A percentile compares a stretch with the other conserved stretches of the same genome.
phyloP scores from a whole-genome alignment of 345 rosid species.

The Eucalyptus caleyi region DNA sequence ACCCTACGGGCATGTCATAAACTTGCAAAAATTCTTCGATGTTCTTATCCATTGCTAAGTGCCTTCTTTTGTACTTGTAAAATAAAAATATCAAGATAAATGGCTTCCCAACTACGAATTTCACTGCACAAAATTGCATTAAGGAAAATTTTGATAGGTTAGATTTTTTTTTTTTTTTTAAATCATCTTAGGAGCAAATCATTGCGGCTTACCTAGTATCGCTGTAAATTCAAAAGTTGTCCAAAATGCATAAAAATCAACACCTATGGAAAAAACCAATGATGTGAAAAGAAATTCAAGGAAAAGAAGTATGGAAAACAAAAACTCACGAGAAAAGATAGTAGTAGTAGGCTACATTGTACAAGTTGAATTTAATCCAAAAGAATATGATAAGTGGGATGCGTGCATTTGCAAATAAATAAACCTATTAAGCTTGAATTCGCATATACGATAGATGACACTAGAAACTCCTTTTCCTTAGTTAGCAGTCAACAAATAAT shows the following conservation, averaged over 20 bases:
- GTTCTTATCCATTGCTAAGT: not conserved
- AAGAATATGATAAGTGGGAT: not conserved
- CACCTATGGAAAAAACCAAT: not conserved
- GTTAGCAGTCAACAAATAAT: not conserved
- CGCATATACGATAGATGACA: not conserved
- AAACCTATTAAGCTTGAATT: no score
- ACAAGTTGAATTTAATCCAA: not conserved
- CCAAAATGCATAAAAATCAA: not conserved
- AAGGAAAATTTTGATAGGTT: not conserved
- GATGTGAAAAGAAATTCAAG: not conserved
- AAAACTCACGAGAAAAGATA: not conserved
- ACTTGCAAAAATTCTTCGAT: not conserved
- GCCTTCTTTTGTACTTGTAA: not conserved
- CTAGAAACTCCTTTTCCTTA: not conserved
- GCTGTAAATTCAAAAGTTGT: not conserved
- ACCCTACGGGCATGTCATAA: not conserved
- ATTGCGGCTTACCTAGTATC: not conserved
- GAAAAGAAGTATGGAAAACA: not conserved
- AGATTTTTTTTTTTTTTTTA: no score
- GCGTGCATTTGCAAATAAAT: not conserved
- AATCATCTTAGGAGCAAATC: not conserved
- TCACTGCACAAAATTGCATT: not conserved
- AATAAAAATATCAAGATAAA: no score
- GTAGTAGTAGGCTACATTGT: not conserved
- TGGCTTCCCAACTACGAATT: not conserved